Evolutionary conservation across 352 stramenopile genomes (phyloP), one percentile per base, ranked within the genome.

Genomic region (Halophytophthora polymorphica): DNA sequence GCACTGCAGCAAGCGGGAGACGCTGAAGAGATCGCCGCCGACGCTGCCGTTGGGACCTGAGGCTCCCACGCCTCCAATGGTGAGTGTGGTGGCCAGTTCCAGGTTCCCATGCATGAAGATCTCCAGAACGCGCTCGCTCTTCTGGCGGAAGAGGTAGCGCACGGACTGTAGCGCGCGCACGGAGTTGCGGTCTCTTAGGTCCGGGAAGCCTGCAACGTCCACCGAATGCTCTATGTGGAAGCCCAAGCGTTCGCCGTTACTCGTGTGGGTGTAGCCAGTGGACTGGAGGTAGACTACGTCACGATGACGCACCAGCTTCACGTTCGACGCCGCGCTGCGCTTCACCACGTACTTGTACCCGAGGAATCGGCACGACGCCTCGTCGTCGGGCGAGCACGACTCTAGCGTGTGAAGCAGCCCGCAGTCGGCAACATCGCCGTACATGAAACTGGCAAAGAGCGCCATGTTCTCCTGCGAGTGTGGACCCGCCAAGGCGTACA

Each of bases 291-390:
- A 61, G 11, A 69, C 45, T 4, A 73, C 43, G 43, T 75, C 61
- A n/a, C 66, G 62, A 35, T 69, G 59, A 2, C 38, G 55, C 28
- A 50, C 37, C 3, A 61, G 18, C 15, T 56, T 55, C 0, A 42
- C 28, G 31, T 46, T 53, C 0, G 51, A 53, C 1, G 52, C 46
- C 6, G 40, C 42, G 12, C 53, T 64, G 19, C 40, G 33, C 38
- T 69, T 69, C 42, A 77, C 65, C 48, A 83, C 53, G 61, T 64
- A 77, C 53, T 78, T 78, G 66, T 73, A 79, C 19, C 71, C 71
- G 7, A 83, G 47, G 46, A 67, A 78, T 4, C 58, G 51, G 48
- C 57, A 69, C n/a, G 61, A 56, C 14, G 56, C 50, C 2, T 73
- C 58, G 3, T 67, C 42, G 0, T 57, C 69, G 3, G 45, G 50